These are phyloP conservation scores for Simmondsia chinensis DNA, from an alignment of 148 eudicot genomes.

Conservation along the genomic window DNA sequence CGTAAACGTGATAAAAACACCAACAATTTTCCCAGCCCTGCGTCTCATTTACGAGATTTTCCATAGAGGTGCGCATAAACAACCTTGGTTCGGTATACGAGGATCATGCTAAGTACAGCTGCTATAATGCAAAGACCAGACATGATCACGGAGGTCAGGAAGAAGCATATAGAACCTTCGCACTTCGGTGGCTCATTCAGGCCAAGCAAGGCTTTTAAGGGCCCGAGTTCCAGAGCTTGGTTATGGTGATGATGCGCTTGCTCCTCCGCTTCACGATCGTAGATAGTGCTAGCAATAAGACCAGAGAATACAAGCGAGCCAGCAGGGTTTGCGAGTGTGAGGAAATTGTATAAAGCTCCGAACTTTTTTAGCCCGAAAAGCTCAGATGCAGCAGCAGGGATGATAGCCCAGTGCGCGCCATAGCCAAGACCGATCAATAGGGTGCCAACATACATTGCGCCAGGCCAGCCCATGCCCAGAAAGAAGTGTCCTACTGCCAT, in stretches of 20 bases:
- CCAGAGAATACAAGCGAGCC: constrained; percentile 87
- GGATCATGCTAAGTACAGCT: constrained; percentile 51
- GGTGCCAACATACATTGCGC: constrained; percentile 80
- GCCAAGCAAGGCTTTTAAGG: constrained; percentile 13
- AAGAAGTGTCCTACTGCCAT: constrained; percentile 79
- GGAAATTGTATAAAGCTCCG: constrained; percentile 82
- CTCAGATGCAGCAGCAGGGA: constrained; percentile 91
- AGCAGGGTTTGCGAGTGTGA: constrained; percentile 82
- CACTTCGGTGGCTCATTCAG: constrained; percentile 57
- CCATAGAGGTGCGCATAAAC: constrained; percentile 80
- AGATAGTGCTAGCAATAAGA: constrained; percentile 72
- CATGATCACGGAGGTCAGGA: constrained; percentile 66
- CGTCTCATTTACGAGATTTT: constrained; percentile 30
- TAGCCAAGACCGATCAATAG: constrained; percentile 88
- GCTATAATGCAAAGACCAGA: constrained; percentile 72
- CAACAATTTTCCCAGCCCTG: background rate
- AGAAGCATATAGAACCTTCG: constrained; percentile 79
- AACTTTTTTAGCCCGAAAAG: constrained; percentile 87
- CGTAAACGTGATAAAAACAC: constrained; percentile 3
- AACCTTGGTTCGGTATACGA: constrained; percentile 65
- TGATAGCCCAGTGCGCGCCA: constrained; percentile 97
- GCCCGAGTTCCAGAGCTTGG: background rate
- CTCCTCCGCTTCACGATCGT: constrained; percentile 85
- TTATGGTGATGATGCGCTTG: constrained; percentile 43
- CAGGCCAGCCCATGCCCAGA: constrained; percentile 87